phyloP scores from a whole-genome alignment of 2,329 filamentous ascomycete species.

The Didymella pomorum region DNA sequence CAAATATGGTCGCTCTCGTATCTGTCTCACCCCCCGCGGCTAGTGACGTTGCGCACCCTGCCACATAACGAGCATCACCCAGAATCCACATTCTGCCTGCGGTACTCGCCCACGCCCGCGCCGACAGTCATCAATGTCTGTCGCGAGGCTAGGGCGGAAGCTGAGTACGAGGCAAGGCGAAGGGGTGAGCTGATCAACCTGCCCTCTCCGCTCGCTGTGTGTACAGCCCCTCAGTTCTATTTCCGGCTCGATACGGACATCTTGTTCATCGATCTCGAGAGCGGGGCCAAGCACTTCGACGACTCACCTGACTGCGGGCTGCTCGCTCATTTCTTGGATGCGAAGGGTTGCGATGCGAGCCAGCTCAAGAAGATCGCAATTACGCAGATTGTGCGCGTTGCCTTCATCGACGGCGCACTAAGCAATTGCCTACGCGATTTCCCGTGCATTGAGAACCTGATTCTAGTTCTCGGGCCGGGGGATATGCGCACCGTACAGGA shows the following conservation, averaged over 20 bases:
- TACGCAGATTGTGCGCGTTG: conserved; percentile 25
- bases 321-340: conserved; percentile 30
- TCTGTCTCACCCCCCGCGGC: conserved; percentile 29
- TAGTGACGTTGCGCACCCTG: conserved; percentile 28
- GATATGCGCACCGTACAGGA: conserved; percentile 12
- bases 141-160: conserved; percentile 32
- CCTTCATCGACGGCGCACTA: conserved; percentile 28
- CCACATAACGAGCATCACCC: conserved; percentile 25
- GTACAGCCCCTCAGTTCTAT: conserved; percentile 19
- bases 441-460: conserved; percentile 26
- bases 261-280: conserved; percentile 26
- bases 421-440: conserved; percentile 32
- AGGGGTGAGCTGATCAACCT: conserved; percentile 24
- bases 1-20: conserved; percentile 33
- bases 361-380: conserved; percentile 25
- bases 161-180: conserved; percentile 28
- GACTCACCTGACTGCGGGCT: conserved; percentile 31
- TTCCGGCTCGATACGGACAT: conserved; percentile 34
- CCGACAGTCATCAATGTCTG: conserved; percentile 30
- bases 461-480: conserved; percentile 27
- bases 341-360: conserved; percentile 18
- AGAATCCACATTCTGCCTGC: conserved; percentile 28
- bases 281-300: conserved; percentile 27
- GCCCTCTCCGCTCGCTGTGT: conserved; percentile 6
- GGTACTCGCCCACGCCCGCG: conserved; percentile 30